Conservation (phyloP, 768 basidiomycete species). For the Glaciozyma antarctica region DNA sequence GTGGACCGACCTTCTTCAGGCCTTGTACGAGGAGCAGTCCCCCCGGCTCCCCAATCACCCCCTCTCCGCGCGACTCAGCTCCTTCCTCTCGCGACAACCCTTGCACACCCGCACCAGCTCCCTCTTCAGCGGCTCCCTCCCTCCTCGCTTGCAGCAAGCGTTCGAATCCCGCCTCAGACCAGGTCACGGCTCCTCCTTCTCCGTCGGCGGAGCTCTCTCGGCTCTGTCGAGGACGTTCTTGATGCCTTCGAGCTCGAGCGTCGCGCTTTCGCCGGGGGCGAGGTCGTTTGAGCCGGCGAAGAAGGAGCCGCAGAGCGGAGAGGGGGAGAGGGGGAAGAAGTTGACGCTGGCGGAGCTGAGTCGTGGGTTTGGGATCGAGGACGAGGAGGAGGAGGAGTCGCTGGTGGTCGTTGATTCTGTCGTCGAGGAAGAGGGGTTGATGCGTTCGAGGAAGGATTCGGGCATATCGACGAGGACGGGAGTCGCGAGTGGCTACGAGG, state of each 20-base stretch:
- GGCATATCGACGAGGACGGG: constrained; percentile 13
- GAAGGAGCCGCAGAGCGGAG: not conserved
- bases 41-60: not conserved
- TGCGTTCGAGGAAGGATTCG: not conserved
- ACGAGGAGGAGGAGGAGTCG: not conserved
- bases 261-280: constrained; percentile 8
- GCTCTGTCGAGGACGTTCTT: not conserved
- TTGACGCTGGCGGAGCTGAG: constrained; percentile 5
- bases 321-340: not conserved
- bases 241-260: constrained; percentile 1
- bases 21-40: not conserved
- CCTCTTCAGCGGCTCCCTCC: constrained; percentile 13
- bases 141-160: constrained; percentile 9
- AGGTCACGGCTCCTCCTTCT: not conserved
- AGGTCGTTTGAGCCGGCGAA: not conserved
- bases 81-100: not conserved
- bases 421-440: too few species aligned
- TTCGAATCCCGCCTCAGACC: constrained; percentile 2
- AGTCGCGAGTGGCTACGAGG: constrained; percentile 14
- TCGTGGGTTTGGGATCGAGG: constrained; percentile 1
- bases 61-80: not conserved
- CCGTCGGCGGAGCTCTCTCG: not conserved
- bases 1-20: constrained; percentile 14
- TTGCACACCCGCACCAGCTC: constrained; percentile 16
- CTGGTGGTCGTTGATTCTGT: not conserved